These are phyloP conservation scores for Excoecaria cochinchinensis DNA, from an alignment of 345 rosid species.

Conservation along the genomic window DNA sequence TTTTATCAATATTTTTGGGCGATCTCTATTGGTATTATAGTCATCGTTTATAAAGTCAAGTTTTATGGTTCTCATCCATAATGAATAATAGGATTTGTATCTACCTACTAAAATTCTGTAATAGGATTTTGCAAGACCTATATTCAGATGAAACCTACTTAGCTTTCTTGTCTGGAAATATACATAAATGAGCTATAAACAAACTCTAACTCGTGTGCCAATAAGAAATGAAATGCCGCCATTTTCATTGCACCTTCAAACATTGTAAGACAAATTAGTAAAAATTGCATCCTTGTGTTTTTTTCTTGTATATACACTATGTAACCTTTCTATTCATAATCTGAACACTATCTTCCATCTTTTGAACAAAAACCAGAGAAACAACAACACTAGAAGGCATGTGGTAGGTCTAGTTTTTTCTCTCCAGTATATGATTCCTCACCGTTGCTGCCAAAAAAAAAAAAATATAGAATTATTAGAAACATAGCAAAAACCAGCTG, in stretches of 20 bases:
- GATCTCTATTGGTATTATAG: no score
- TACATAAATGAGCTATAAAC: background rate
- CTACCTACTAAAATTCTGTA: no score
- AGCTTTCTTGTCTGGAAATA: no score
- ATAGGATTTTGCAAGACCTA: no score
- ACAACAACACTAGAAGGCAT: conserved; percentile 43
- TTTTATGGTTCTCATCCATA: no score
- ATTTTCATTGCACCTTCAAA: conserved; percentile 15
- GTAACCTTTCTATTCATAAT: conserved; percentile 10
- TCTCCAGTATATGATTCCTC: conserved; percentile 55
- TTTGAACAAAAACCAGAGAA: conserved; percentile 8
- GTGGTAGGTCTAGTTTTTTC: conserved; percentile 63
- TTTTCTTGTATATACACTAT: conserved; percentile 22
- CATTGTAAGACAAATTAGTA: background rate
- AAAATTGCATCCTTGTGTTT: background rate
- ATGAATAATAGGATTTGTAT: no score
- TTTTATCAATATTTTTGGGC: no score
- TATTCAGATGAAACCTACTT: no score
- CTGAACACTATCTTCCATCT: background rate
- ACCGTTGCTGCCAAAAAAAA: conserved; percentile 55
- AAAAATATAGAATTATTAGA: background rate
- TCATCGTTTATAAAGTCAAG: no score
- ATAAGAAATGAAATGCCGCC: background rate
- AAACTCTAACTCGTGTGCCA: background rate
- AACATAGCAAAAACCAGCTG: background rate